phyloP scores from a whole-genome alignment of 352 stramenopile genomes.

The Phytophthora quininea region DNA sequence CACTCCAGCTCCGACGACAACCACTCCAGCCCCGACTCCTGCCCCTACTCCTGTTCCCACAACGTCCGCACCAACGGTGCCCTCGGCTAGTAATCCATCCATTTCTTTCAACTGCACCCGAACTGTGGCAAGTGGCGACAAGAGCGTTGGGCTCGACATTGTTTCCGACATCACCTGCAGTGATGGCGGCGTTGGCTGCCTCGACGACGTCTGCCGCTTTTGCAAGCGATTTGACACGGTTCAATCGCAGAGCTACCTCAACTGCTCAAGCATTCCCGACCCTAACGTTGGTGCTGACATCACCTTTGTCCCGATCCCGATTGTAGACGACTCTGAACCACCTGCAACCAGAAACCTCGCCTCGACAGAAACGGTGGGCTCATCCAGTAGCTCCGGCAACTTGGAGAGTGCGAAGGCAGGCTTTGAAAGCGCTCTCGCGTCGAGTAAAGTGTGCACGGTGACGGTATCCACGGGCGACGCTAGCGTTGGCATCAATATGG shows the following conservation, averaged over 20 bases:
- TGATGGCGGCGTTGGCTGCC: conserved; percentile 42
- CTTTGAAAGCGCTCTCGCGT: conserved; percentile 4
- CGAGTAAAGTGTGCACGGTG: conserved; percentile 12
- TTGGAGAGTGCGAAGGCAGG: not conserved
- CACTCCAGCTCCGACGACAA: not conserved
- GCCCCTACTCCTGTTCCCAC: conserved; percentile 1
- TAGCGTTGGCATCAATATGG: conserved; percentile 34
- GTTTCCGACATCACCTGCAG: conserved; percentile 46
- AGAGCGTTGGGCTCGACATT: conserved; percentile 42
- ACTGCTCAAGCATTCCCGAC: conserved; percentile 29
- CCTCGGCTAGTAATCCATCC: not conserved
- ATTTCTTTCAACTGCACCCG: conserved; percentile 25
- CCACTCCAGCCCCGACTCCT: not conserved
- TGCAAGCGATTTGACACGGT: conserved; percentile 41
- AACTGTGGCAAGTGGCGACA: conserved; percentile 35
- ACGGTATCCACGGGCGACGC: conserved; percentile 19
- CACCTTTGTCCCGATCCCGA: conserved; percentile 31
- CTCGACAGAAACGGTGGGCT: not conserved
- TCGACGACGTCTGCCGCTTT: conserved; percentile 35
- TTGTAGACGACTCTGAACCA: conserved; percentile 18
- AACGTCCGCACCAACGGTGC: not conserved
- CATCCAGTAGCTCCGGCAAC: not conserved
- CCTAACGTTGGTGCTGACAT: conserved; percentile 30
- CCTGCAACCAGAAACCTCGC: conserved; percentile 9
- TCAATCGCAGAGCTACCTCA: conserved; percentile 37